These are phyloP conservation scores for Cinnamomum chago DNA, from an alignment of 164 flowering plant species.

Conservation along the genomic window DNA sequence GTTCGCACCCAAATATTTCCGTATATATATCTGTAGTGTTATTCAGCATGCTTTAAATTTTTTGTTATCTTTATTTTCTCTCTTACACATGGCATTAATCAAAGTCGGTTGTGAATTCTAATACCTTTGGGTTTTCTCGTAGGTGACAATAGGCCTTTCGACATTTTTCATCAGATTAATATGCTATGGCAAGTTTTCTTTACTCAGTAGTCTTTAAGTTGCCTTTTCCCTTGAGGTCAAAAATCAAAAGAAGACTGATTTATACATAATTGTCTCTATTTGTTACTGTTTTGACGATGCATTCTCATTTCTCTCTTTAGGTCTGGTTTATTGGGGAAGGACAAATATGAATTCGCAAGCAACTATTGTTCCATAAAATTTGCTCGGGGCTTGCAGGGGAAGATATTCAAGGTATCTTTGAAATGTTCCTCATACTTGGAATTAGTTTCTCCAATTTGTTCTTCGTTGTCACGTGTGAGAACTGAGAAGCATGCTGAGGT, in stretches of 20 bases:
- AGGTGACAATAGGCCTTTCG: constrained; percentile 90
- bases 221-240: neutral
- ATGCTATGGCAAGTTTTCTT: constrained; percentile 67
- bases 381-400: constrained; percentile 46
- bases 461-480: too few species aligned
- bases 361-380: constrained; percentile 57
- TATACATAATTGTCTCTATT: neutral
- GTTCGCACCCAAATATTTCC: too few species aligned
- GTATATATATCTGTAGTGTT: too few species aligned
- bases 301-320: constrained; percentile 25
- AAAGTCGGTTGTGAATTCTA: constrained; percentile 14
- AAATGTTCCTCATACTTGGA: neutral
- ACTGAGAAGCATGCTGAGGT: too few species aligned
- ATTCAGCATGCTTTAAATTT: too few species aligned
- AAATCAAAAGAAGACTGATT: neutral
- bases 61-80: too few species aligned
- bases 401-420: constrained; percentile 50
- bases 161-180: constrained; percentile 94
- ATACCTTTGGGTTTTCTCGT: constrained; percentile 37
- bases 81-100: too few species aligned
- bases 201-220: neutral
- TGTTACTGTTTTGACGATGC: neutral
- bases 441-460: neutral
- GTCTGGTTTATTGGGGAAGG: constrained; percentile 85
- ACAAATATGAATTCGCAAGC: constrained; percentile 84